Conservation (phyloP, 495 filamentous ascomycete species). For the Usnea hakonensis region DNA sequence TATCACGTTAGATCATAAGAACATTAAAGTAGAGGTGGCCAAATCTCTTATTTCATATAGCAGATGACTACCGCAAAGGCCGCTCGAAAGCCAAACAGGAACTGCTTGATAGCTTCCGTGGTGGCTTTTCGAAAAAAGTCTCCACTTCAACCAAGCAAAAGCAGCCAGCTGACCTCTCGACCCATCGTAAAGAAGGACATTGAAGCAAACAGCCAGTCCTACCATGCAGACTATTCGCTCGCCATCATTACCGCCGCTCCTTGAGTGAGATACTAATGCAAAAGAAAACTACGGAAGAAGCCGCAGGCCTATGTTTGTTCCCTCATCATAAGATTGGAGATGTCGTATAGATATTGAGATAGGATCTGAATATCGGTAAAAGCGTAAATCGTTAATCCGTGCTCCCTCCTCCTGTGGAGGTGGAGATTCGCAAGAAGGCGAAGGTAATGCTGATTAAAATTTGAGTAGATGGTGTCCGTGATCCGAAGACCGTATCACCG, state of each 20-base stretch:
- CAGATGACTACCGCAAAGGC: conserved; percentile 26
- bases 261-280: conserved; percentile 13
- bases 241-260: conserved; percentile 7
- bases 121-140: conserved; percentile 5
- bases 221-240: conserved; percentile 16
- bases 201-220: conserved; percentile 10
- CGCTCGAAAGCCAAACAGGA: conserved; percentile 4
- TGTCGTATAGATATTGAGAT: conserved; percentile 18
- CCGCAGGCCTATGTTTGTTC: conserved; percentile 20
- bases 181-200: conserved; percentile 9
- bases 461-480: conserved; percentile 9
- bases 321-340: conserved; percentile 3
- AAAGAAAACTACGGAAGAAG: conserved; percentile 24
- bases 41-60: conserved; percentile 36
- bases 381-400: conserved; percentile 21
- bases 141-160: conserved; percentile 20
- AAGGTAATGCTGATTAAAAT: conserved; percentile 16
- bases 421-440: conserved; percentile 4
- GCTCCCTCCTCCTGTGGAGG: neutral
- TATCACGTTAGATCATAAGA: neutral
- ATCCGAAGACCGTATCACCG: conserved; percentile 5
- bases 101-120: conserved; percentile 21
- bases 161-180: conserved; percentile 12
- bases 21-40: conserved; percentile 36
- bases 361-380: conserved; percentile 19